A percentile compares a stretch with the other conserved stretches of the same genome.
Conservation (phyloP, 257 asterid species). For the Linderniella brevidens region DNA sequence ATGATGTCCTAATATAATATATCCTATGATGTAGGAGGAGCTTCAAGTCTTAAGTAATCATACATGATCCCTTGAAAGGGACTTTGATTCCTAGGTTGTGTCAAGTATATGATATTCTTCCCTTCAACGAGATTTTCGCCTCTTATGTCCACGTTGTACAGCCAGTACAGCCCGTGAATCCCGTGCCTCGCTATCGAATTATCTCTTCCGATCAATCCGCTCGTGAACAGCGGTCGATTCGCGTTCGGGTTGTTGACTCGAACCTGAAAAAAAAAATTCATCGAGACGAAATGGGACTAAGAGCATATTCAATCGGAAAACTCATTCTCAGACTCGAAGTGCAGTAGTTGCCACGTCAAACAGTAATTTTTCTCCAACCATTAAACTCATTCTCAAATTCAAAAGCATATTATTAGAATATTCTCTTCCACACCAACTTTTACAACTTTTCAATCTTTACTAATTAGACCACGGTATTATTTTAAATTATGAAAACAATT, state of each 20-base stretch:
- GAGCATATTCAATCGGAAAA: no score
- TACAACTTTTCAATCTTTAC: no score
- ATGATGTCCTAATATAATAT: no score
- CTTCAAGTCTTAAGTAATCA: conserved; percentile 59
- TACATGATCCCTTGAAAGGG: conserved; percentile 61
- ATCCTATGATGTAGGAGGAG: conserved; percentile 14
- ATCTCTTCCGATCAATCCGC: conserved; percentile 63
- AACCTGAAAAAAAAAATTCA: conserved; percentile 19
- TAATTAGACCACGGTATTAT: no score
- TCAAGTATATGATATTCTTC: conserved; percentile 34
- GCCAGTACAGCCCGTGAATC: conserved; percentile 53
- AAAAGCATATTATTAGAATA: no score
- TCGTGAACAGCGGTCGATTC: conserved; percentile 37
- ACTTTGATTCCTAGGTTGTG: conserved; percentile 37
- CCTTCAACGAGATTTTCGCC: conserved; percentile 24
- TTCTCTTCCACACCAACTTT: no score
- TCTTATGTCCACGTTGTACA: conserved; percentile 28
- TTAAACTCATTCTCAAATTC: no score
- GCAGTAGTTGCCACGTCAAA: no score
- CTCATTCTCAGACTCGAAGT: no score
- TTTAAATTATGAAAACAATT: no score
- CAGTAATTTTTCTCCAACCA: no score
- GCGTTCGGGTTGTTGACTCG: conserved; percentile 39
- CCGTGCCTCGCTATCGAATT: conserved; percentile 76
- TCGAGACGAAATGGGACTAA: no score